Evolutionary conservation across 179 eudicot species (phyloP), one percentile per base, ranked within the genome.

Genomic region (Spergularia azorica): DNA sequence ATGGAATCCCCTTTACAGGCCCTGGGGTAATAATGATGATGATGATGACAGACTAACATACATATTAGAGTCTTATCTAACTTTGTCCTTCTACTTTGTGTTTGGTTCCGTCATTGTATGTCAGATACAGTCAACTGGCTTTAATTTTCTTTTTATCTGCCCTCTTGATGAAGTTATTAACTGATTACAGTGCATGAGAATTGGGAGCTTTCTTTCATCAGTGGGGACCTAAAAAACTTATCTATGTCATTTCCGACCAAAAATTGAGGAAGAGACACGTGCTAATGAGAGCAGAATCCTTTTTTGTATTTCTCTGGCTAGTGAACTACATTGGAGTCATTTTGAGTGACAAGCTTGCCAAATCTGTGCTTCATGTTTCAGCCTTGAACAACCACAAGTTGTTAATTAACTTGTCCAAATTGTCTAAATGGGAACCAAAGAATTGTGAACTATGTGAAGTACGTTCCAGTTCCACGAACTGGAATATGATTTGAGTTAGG

Each of bases 351-450:
- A 57, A 4, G 20, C 20, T 57, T 17, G 20, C 61, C 20, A 57
- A 17, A 3, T 57, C 3, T 56, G 20, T 57, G 9, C 20, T 15
- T 4, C n/a, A 17, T 15, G n/a, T 57, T 57, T 57, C 20, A 57
- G 61, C 61, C 61, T 57, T 57, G 61, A 57, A 57, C 20, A 57
- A 57, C 61, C 61, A 16, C 20, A n/a, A 57, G n/a, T 57, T n/a
- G 20, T 3, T 16, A n/a, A 20, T 20, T 57, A 57, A 1, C 20
- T 57, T 57, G 61, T 57, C 21, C n/a, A n/a, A 41, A 20, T 17
- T 57, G 61, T 20, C 61, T 57, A 57, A 57, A 57, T 3, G 5
- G 6, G 3, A 57, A 57, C 20, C 61, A 57, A n/a, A n/a, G 20
- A 57, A n/a, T 57, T n/a, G 21, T 21, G 61, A 5, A 57, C 3